These are phyloP conservation scores for Calonectria montana DNA, from an alignment of 2,329 filamentous ascomycete genomes.

Conservation along the genomic window DNA sequence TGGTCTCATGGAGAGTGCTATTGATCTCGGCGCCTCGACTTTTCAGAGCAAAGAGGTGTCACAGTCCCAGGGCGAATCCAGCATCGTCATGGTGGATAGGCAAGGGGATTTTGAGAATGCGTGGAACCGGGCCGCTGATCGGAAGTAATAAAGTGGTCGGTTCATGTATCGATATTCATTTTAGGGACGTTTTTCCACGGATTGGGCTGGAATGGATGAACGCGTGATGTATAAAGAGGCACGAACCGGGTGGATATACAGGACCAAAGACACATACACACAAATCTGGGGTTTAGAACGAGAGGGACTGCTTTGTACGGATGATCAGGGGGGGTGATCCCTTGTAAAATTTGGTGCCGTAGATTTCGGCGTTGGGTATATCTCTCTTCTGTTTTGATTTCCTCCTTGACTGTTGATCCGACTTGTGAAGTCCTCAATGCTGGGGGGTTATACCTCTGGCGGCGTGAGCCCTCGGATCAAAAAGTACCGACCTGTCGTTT, in stretches of 20 bases:
- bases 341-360: constrained; percentile 37
- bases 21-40: constrained; percentile 46
- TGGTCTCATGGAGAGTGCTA: constrained; percentile 52
- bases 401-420: background rate
- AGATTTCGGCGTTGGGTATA: constrained; percentile 38
- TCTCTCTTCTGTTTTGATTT: constrained; percentile 24
- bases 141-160: constrained; percentile 35
- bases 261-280: constrained; percentile 29
- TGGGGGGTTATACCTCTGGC: background rate
- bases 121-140: constrained; percentile 71
- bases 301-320: constrained; percentile 25
- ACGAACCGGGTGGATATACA: constrained; percentile 22
- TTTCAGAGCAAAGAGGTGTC: constrained; percentile 29
- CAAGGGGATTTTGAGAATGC: constrained; percentile 71
- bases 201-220: background rate
- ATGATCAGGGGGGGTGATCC: constrained; percentile 9
- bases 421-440: constrained; percentile 9
- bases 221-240: constrained; percentile 15
- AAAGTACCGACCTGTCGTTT: background rate
- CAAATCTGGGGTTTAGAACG: constrained; percentile 15
- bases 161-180: constrained; percentile 30
- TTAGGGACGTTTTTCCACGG: background rate
- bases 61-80: constrained; percentile 55
- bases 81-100: constrained; percentile 64
- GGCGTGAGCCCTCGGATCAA: background rate